Conservation (phyloP, 2,329 filamentous ascomycete genomes). For the Monosporascus cannonballus region DNA sequence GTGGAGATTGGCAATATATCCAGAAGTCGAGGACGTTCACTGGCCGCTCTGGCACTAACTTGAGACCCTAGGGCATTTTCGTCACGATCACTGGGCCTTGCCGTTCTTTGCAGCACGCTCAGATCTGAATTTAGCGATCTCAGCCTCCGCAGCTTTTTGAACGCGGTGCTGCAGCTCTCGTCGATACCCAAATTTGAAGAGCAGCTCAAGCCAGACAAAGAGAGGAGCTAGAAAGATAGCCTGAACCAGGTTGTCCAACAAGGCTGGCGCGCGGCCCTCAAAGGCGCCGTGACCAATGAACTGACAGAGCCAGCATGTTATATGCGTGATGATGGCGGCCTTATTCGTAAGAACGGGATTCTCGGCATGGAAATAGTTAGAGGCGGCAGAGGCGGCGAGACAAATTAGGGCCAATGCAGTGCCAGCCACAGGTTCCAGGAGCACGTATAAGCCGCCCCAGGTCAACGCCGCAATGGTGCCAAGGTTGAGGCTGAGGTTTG, state of each 20-base stretch:
- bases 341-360: conserved; percentile 44
- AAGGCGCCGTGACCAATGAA: conserved; percentile 89
- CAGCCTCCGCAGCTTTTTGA: conserved; percentile 66
- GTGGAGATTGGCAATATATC: not conserved
- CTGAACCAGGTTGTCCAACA: conserved; percentile 88
- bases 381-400: conserved; percentile 65
- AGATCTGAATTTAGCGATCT: conserved; percentile 68
- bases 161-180: conserved; percentile 79
- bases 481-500: conserved; percentile 61
- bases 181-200: conserved; percentile 87
- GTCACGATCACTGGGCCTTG: conserved; percentile 40
- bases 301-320: conserved; percentile 78
- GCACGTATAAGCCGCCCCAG: conserved; percentile 76
- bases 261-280: conserved; percentile 79
- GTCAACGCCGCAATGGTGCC: conserved; percentile 58
- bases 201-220: conserved; percentile 92
- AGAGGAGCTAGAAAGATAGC: conserved; percentile 89
- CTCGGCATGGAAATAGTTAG: conserved; percentile 66
- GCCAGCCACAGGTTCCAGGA: conserved; percentile 92
- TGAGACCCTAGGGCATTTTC: not conserved
- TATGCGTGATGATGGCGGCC: conserved; percentile 59
- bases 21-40: not conserved
- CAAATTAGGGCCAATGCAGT: conserved; percentile 70
- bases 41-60: not conserved
- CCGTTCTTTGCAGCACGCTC: conserved; percentile 35